phyloP scores from a whole-genome alignment of 192 early-diverging fungal genomes.

The Thoreauomyces humboldtii region DNA sequence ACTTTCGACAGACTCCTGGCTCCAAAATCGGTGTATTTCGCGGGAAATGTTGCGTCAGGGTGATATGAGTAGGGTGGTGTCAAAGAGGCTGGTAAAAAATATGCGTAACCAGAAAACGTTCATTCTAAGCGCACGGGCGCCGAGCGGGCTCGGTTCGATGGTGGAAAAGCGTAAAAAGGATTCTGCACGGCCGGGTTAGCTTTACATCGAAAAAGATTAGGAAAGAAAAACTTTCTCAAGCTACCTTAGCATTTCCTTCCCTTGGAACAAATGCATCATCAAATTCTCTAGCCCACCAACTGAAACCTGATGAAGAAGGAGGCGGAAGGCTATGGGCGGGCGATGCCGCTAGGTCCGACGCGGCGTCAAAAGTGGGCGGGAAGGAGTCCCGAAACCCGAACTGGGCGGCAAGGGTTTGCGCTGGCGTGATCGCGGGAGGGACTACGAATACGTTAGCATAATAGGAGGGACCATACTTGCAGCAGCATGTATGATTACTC shows the following conservation, averaged over 20 bases:
- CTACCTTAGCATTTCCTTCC: slow-evolving; percentile 24
- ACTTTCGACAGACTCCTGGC: too few species aligned
- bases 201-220: not conserved
- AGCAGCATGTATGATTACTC: not conserved
- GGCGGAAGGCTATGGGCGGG: slow-evolving; percentile 22
- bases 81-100: too few species aligned
- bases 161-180: slow-evolving; percentile 3
- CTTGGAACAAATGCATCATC: slow-evolving; percentile 35
- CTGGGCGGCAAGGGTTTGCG: not conserved
- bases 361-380: too few species aligned
- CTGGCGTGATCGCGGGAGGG: not conserved
- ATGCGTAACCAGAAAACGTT: too few species aligned
- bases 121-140: too few species aligned
- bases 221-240: not conserved
- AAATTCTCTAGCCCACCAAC: slow-evolving; percentile 34
- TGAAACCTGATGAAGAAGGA: slow-evolving; percentile 25
- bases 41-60: too few species aligned
- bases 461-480: not conserved
- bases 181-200: too few species aligned
- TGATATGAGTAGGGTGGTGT: too few species aligned
- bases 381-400: slow-evolving; percentile 31
- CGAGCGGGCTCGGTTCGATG: too few species aligned
- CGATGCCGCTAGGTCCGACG: too few species aligned
- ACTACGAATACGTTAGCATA: not conserved
- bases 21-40: too few species aligned